phyloP scores from a whole-genome alignment of 306 rosid species.

The Astragalus glycyphyllos region DNA sequence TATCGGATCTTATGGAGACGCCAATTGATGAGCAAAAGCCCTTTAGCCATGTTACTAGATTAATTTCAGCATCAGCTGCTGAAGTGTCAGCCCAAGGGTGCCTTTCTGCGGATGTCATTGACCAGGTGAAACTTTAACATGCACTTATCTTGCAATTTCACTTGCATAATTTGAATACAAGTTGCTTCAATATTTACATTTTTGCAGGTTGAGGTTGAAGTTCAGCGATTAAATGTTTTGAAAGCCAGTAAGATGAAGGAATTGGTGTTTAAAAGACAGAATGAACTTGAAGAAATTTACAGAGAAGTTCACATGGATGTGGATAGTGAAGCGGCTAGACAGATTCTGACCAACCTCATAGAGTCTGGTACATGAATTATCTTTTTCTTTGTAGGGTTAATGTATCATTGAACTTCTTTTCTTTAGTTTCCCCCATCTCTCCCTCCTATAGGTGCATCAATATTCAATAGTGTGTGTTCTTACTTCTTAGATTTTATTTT shows the following conservation, averaged over 20 bases:
- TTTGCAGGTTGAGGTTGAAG: conserved; percentile 69
- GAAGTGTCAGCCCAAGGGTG: conserved; percentile 73
- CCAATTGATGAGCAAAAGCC: conserved; percentile 62
- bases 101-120: conserved; percentile 72
- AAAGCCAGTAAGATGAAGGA: conserved; percentile 87
- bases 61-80: conserved; percentile 65
- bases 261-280: conserved; percentile 82
- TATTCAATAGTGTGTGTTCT: conserved; percentile 6
- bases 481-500: conserved; percentile 5
- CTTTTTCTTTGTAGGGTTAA: neutral
- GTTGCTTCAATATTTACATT: conserved; percentile 30
- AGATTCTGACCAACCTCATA: conserved; percentile 64
- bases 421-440: conserved; percentile 2
- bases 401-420: neutral
- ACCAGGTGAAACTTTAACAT: conserved; percentile 61
- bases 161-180: conserved; percentile 15
- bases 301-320: conserved; percentile 86
- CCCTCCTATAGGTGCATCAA: neutral
- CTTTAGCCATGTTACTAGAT: conserved; percentile 65
- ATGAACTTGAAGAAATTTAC: conserved; percentile 83
- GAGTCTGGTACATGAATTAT: conserved; percentile 67
- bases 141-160: conserved; percentile 30
- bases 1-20: conserved; percentile 91
- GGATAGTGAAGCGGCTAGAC: conserved; percentile 68
- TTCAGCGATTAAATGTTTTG: conserved; percentile 69